These are phyloP conservation scores for Pseudogymnoascus sp. DNA, from an alignment of 2,329 filamentous ascomycete species.

Conservation along the genomic window DNA sequence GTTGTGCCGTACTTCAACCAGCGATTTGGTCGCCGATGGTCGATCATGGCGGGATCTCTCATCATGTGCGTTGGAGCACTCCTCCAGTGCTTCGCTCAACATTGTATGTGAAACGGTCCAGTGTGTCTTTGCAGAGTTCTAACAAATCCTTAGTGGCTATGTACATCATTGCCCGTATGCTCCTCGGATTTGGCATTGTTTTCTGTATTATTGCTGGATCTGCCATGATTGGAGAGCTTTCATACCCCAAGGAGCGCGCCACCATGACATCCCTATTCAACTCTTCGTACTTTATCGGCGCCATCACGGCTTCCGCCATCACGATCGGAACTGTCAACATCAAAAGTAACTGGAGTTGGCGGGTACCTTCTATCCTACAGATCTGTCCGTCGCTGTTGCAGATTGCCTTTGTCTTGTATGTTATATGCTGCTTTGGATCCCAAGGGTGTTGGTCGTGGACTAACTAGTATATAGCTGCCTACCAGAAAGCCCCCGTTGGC, in stretches of 20 bases:
- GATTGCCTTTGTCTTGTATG: conserved; percentile 21
- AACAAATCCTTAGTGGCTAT: conserved; percentile 34
- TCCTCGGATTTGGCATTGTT: conserved; percentile 47
- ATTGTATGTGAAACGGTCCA: conserved; percentile 26
- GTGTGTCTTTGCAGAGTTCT: not conserved
- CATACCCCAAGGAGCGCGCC: conserved; percentile 46
- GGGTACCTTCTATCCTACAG: conserved; percentile 37
- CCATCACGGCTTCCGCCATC: conserved; percentile 37
- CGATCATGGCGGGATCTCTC: conserved; percentile 47
- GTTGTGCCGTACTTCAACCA: conserved; percentile 46
- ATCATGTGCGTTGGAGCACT: conserved; percentile 49
- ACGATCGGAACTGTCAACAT: conserved; percentile 38
- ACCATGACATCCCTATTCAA: conserved; percentile 48
- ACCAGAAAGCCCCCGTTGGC: conserved; percentile 50
- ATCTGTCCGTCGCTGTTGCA: conserved; percentile 23
- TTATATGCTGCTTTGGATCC: not conserved
- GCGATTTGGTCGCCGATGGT: conserved; percentile 41
- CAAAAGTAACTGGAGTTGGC: conserved; percentile 33
- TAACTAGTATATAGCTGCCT: conserved; percentile 30
- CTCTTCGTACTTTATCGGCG: conserved; percentile 43
- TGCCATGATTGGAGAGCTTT: conserved; percentile 45
- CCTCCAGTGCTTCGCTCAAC: conserved; percentile 41
- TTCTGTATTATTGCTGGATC: conserved; percentile 46
- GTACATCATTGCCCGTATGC: conserved; percentile 45
- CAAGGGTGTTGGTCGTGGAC: not conserved